These are phyloP conservation scores for Candida yuanshanica DNA, from an alignment of 805 yeast species.

Conservation along the genomic window DNA sequence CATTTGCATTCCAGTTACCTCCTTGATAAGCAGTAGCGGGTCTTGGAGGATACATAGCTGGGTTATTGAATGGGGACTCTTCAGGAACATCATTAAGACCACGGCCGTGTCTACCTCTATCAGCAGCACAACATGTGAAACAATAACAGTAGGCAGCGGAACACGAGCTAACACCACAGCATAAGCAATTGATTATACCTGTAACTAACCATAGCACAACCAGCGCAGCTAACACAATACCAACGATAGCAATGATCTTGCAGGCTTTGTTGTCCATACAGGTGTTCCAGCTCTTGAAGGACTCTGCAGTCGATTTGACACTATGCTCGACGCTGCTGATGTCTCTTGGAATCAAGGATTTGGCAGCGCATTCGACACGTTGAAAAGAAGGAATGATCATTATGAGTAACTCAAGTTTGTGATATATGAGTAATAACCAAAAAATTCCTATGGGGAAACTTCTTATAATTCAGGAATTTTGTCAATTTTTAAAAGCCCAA, in stretches of 20 bases:
- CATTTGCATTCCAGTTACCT: neutral
- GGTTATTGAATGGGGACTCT: constrained; percentile 14
- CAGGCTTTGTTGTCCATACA: constrained; percentile 77
- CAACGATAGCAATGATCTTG: constrained; percentile 71
- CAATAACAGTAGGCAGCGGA: constrained; percentile 49
- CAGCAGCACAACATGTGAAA: constrained; percentile 26
- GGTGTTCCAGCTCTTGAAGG: constrained; percentile 66
- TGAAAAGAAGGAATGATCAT: neutral
- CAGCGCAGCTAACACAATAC: constrained; percentile 53
- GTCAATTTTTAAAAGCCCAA: too few species aligned
- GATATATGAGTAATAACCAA: too few species aligned
- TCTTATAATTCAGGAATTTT: too few species aligned
- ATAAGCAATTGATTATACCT: constrained; percentile 48
- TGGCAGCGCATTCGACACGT: neutral
- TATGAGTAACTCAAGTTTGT: too few species aligned
- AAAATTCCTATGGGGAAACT: too few species aligned
- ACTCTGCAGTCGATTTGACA: constrained; percentile 27
- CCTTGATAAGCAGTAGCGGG: neutral
- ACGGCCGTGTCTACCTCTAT: neutral
- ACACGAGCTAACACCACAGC: constrained; percentile 51
- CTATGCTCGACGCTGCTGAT: neutral
- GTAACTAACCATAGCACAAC: constrained; percentile 51
- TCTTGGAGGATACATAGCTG: constrained; percentile 17
- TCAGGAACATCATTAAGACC: constrained; percentile 6
- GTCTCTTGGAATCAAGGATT: neutral